phyloP scores from a whole-genome alignment of 805 yeast genomes.

The Ogataea angusta region DNA sequence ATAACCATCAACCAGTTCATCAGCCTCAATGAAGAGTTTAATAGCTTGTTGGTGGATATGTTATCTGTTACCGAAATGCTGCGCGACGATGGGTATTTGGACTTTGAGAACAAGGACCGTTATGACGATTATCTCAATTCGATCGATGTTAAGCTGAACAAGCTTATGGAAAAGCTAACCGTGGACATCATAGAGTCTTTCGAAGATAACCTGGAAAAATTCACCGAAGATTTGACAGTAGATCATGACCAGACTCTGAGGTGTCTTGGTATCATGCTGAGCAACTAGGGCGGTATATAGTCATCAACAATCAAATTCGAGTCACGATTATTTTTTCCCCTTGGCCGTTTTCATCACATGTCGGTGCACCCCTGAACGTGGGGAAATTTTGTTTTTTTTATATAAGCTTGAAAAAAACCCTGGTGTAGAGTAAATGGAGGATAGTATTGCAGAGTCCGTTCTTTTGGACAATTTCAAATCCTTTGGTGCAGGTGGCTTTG shows the following conservation, averaged over 20 bases:
- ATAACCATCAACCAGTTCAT: conserved; percentile 39
- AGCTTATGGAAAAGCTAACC: conserved; percentile 40
- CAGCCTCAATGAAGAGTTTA: conserved; percentile 36
- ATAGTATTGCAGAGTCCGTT: conserved; percentile 23
- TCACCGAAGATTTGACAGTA: conserved; percentile 50
- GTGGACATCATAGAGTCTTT: conserved; percentile 41
- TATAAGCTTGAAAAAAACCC: neutral
- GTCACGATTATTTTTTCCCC: conserved; percentile 6
- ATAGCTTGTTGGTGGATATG: conserved; percentile 34
- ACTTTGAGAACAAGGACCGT: conserved; percentile 24
- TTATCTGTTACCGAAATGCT: conserved; percentile 28
- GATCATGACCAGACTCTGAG: conserved; percentile 49
- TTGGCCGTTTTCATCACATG: conserved; percentile 8
- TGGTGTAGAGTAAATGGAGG: conserved; percentile 23
- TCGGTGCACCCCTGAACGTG: conserved; percentile 1
- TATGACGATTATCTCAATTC: conserved; percentile 20
- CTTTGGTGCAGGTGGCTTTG: conserved; percentile 90
- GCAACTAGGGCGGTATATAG: conserved; percentile 14
- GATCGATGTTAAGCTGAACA: conserved; percentile 31
- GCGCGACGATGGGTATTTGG: conserved; percentile 19
- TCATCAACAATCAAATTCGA: neutral
- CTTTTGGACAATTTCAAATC: conserved; percentile 80
- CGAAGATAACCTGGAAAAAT: conserved; percentile 38
- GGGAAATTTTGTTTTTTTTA: neutral
- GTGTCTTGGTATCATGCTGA: conserved; percentile 40